Percentiles rank a stretch among this genome's conserved stretches.
These are phyloP conservation scores for Debaryomyces coudertii DNA, from an alignment of 1,139 yeast species.

Conservation along the genomic window DNA sequence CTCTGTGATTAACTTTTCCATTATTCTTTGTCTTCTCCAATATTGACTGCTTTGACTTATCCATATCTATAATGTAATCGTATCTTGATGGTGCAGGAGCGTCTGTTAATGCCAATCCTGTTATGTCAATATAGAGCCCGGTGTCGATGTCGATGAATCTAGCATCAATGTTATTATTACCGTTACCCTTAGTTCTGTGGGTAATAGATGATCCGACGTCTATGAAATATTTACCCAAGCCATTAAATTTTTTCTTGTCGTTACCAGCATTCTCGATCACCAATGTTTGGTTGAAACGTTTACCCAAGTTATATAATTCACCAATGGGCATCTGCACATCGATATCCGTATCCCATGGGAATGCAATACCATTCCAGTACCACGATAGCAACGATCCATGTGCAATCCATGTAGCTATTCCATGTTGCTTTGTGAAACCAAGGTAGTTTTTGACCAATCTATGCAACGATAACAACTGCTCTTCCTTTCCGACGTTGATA, in stretches of 20 bases:
- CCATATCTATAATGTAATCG: slow-evolving; percentile 18
- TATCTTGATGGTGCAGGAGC: slow-evolving; percentile 39
- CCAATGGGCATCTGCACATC: slow-evolving; percentile 42
- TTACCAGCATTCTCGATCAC: slow-evolving; percentile 32
- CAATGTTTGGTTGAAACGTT: slow-evolving; percentile 40
- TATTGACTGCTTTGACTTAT: slow-evolving; percentile 13
- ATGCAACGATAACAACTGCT: slow-evolving; percentile 31
- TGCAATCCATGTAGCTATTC: slow-evolving; percentile 44
- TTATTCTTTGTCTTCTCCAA: slow-evolving; percentile 11
- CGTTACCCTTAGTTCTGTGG: slow-evolving; percentile 35
- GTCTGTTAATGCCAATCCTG: slow-evolving; percentile 34
- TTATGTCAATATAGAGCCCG: slow-evolving; percentile 43
- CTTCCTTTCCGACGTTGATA: slow-evolving; percentile 30
- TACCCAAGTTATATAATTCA: slow-evolving; percentile 33
- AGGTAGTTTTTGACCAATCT: slow-evolving; percentile 35
- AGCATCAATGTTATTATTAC: slow-evolving; percentile 41
- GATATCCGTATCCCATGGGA: slow-evolving; percentile 44
- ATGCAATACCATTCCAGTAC: slow-evolving; percentile 43
- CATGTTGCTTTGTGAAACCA: slow-evolving; percentile 32
- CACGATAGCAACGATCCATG: slow-evolving; percentile 48
- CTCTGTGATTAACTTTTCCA: slow-evolving; percentile 18
- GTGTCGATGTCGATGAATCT: slow-evolving; percentile 43
- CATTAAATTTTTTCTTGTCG: slow-evolving; percentile 26
- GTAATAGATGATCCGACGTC: slow-evolving; percentile 38
- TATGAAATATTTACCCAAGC: slow-evolving; percentile 37